Percentiles rank a stretch among this genome's conserved stretches.
phyloP scores from a whole-genome alignment of 768 basidiomycete genomes.

The Pulveroboletus frians region DNA sequence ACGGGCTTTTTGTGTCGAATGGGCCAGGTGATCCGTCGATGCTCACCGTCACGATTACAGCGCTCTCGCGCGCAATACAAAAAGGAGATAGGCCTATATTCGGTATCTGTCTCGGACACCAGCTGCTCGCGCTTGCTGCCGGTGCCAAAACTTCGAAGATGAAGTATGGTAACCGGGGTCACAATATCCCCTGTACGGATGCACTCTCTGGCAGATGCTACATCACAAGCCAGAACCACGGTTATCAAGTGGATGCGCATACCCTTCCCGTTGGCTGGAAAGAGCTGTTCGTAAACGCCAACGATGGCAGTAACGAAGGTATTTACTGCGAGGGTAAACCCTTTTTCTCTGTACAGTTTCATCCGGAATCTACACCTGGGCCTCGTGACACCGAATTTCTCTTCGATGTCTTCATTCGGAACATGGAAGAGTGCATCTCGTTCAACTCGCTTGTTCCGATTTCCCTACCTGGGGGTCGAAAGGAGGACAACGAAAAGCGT shows the following conservation, averaged over 20 bases:
- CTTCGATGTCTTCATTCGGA: slow-evolving; percentile 95
- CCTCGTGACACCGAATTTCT: slow-evolving; percentile 98
- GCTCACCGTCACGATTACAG: slow-evolving; percentile 64
- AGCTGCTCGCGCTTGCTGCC: slow-evolving; percentile 90
- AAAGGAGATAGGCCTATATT: slow-evolving; percentile 84
- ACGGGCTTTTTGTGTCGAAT: slow-evolving; percentile 95
- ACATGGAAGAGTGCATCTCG: slow-evolving; percentile 66
- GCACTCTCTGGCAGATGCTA: slow-evolving; percentile 93
- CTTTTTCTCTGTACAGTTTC: slow-evolving; percentile 99
- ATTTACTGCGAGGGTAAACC: slow-evolving; percentile 91
- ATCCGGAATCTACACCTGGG: slow-evolving; percentile 95
- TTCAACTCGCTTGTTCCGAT: slow-evolving; percentile 55
- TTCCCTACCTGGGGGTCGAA: slow-evolving; percentile 70
- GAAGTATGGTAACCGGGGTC: slow-evolving; percentile 99
- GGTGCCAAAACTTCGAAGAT: slow-evolving; percentile 96
- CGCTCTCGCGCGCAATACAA: slow-evolving; percentile 62
- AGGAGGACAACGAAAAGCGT: slow-evolving; percentile 74
- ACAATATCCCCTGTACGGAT: slow-evolving; percentile 97
- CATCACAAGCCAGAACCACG: slow-evolving; percentile 99
- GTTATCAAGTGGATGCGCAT: slow-evolving; percentile 84
- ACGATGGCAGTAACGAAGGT: slow-evolving; percentile 96
- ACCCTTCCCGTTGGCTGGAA: slow-evolving; percentile 84
- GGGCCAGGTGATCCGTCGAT: slow-evolving; percentile 96
- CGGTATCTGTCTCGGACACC: slow-evolving; percentile 98
- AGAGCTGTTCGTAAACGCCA: slow-evolving; percentile 93